Evolutionary conservation across 2,329 filamentous ascomycete genomes (phyloP), one percentile per base, ranked within the genome.

Genomic region (Trichoderma lentiforme): DNA sequence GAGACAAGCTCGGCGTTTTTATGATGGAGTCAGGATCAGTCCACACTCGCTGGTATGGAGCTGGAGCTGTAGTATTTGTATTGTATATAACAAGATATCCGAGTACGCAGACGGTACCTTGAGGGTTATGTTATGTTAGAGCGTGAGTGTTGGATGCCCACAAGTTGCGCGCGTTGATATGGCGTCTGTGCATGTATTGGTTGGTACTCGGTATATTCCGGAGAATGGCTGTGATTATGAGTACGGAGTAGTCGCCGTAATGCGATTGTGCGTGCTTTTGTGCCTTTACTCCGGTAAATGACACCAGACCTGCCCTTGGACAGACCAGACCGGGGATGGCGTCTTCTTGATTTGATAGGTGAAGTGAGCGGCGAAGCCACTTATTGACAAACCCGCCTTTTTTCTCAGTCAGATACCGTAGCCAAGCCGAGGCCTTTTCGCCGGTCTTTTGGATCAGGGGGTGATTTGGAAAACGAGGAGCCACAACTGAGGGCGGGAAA

Each of bases 281-380:
- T 39, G 2, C 11, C 21, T 53, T 53, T 53, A 32, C 32, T 36
- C 15, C 47, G 32, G 32, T 36, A 57, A 53, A 26, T 57, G 32
- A 21, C 30, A 39, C 21, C 24, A 57, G 47, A n/a, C 21, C 32
- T 6, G 56, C 56, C 28, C 56, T 28, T 30, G 56, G 26, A 58
- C 18, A 53, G 14, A 57, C 51, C 21, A 28, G 15, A 57, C 51
- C 24, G 15, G 34, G 65, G 34, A 56, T 32, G 30, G 60, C 21
- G 34, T 43, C 58, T 26, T 6, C 28, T 36, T 24, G 58, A 62
- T 39, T 12, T 36, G 63, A 66, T 63, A 56, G 30, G 63, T 36
- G 47, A 66, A 36, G 64, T 67, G 21, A 67, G 64, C 51, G n/a
- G 47, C 64, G 47, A 66, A 51, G 51, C 65, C 65, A 60, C 65